Conservation (phyloP, 1,139 yeast species). For the Diutina mesorugosa region DNA sequence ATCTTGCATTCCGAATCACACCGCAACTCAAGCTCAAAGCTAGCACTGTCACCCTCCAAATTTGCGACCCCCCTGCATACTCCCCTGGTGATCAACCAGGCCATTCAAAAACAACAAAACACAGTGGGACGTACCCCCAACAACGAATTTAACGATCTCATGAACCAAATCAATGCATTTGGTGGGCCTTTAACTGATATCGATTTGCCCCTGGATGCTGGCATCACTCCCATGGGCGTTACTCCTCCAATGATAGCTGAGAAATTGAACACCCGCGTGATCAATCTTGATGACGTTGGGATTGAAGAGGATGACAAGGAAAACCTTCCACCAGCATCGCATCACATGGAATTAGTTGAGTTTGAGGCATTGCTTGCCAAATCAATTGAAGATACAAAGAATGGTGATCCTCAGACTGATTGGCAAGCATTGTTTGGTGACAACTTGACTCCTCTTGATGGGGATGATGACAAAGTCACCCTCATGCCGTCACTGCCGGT, state of each 20-base stretch:
- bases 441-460: neutral
- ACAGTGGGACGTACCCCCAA: neutral
- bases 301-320: slow-evolving; percentile 28
- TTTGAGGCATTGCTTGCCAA: slow-evolving; percentile 27
- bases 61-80: neutral
- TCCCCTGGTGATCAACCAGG: neutral
- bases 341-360: slow-evolving; percentile 14
- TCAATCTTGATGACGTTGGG: slow-evolving; percentile 18
- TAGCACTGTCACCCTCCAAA: neutral
- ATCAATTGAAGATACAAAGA: slow-evolving; percentile 22
- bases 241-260: slow-evolving; percentile 41
- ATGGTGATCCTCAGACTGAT: slow-evolving; percentile 6
- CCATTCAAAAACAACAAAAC: neutral
- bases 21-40: neutral
- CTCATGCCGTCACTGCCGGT: slow-evolving; percentile 2
- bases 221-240: neutral
- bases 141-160: slow-evolving; percentile 14
- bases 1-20: neutral
- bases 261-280: slow-evolving; percentile 32
- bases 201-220: slow-evolving; percentile 26
- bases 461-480: neutral
- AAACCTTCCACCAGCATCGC: slow-evolving; percentile 23
- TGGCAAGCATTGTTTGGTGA: slow-evolving; percentile 32
- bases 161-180: slow-evolving; percentile 22
- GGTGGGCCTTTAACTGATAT: slow-evolving; percentile 46